Percentiles rank a stretch among this genome's conserved stretches.
Evolutionary conservation across 148 eudicot genomes (phyloP).

Genomic region (Dianthus caryophyllus): DNA sequence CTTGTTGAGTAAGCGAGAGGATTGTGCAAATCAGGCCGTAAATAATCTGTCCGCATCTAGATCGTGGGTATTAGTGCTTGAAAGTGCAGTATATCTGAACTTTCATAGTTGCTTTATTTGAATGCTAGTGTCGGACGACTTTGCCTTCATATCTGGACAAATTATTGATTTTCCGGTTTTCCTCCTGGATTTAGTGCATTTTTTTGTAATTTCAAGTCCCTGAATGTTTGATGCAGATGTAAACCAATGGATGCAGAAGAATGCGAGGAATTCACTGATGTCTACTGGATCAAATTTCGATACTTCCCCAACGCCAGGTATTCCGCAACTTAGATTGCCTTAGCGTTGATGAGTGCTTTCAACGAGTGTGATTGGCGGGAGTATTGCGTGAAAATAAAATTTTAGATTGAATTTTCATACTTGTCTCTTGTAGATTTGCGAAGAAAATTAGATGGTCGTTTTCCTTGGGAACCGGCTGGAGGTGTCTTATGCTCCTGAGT

Average conservation of each 20-base stretch:
- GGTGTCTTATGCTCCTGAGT: slow-evolving; percentile 79
- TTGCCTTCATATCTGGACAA: background rate
- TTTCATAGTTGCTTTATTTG: background rate
- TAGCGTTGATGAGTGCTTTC: background rate
- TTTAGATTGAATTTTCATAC: background rate
- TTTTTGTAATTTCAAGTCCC: no score
- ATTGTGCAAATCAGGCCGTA: background rate
- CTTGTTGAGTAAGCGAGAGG: background rate
- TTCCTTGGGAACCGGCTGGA: slow-evolving; percentile 79
- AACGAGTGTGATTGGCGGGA: background rate
- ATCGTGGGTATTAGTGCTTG: background rate
- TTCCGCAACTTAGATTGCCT: background rate
- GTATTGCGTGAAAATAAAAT: background rate
- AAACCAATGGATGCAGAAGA: slow-evolving; percentile 96
- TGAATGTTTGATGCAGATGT: slow-evolving; percentile 41
- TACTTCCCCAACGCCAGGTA: slow-evolving; percentile 71
- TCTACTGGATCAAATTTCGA: slow-evolving; percentile 81
- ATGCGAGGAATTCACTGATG: slow-evolving; percentile 80
- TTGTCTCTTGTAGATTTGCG: slow-evolving; percentile 55
- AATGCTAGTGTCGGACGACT: background rate
- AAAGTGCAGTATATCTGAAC: background rate
- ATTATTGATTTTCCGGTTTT: no score
- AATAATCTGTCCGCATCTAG: background rate
- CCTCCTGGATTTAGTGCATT: no score
- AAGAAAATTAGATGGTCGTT: slow-evolving; percentile 81